Base-by-base conservation (phyloP, 2,329 filamentous ascomycete species). In the Plectosphaerella sp. region DNA sequence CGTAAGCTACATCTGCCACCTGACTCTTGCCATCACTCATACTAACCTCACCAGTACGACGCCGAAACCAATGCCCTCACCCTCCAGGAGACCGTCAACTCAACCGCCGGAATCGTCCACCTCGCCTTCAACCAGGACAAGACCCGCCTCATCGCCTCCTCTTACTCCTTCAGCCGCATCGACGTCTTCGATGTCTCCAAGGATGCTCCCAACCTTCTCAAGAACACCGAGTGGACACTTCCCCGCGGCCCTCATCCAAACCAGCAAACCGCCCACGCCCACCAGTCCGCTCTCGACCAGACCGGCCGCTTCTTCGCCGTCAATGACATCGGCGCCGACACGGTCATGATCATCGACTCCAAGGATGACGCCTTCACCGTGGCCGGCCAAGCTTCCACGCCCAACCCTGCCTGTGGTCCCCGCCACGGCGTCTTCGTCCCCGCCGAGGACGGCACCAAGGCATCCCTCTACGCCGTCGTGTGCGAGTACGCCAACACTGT, bases 361-460 rank as follows among this genome's bases (percentile, higher is more conserved):
- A 58, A 67, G 55, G 64, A 69, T 54, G 71, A 75, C 50, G 60
- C 62, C 15, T 78, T 66, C 58, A 61, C 64, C 7, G 59, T 78
- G 42, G 63, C 62, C 35, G 68, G 63, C 59, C 62, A 58, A 42
- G 60, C 70, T 39, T 46, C 57, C 6, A 63, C 74, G 52, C 56
- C 58, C 20, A 65, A 67, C 11, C 58, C 66, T 11, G 74, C 72
- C 52, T 72, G 70, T 39, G 77, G 77, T 1, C 78, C 78, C 4
- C 76, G 78, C 16, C 78, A 80, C 59, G 77, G 74, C 47, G 69
- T 69, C 57, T 80, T 78, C 65, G 72, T 72, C 62, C 69, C 67
- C 2, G 65, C 64, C 8, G 59, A 51, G 10, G 52, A 58, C 39
- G 56, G 56, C 49, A 14, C 37, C 33, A 43, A 55, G 49, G 67